These are phyloP conservation scores for Tetrastigma voinierianum DNA, from an alignment of 164 flowering plant species.

Conservation along the genomic window DNA sequence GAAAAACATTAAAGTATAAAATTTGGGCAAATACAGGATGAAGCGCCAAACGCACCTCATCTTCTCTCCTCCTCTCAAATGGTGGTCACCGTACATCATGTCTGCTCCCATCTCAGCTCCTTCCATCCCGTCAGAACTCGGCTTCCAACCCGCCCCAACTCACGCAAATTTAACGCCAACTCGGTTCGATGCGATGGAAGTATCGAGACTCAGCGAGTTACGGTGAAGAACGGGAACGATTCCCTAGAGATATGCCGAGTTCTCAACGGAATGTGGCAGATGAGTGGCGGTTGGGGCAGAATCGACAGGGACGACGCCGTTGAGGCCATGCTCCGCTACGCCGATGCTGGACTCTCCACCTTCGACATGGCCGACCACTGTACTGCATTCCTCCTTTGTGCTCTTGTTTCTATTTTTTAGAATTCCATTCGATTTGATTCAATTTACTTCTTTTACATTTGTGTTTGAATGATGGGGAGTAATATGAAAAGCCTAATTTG, in stretches of 20 bases:
- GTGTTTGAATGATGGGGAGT: no score
- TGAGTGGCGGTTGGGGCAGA: slow-evolving; percentile 93
- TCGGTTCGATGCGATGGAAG: slow-evolving; percentile 27
- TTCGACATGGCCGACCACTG: slow-evolving; percentile 98
- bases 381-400: slow-evolving; percentile 15
- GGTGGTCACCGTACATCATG: slow-evolving; percentile 11
- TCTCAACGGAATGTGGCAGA: slow-evolving; percentile 96
- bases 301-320: slow-evolving; percentile 84
- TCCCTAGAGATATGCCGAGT: slow-evolving; percentile 79
- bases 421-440: no score
- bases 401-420: neutral
- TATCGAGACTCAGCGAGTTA: slow-evolving; percentile 26
- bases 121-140: slow-evolving; percentile 9
- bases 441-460: no score
- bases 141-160: neutral
- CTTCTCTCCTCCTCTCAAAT: slow-evolving; percentile 3
- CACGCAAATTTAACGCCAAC: slow-evolving; percentile 6
- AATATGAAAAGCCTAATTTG: no score
- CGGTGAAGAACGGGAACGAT: slow-evolving; percentile 68
- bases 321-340: slow-evolving; percentile 81
- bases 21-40: no score
- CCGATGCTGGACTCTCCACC: slow-evolving; percentile 86
- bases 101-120: slow-evolving; percentile 7
- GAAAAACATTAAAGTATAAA: no score
- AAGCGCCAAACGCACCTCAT: slow-evolving; percentile 3